Percentiles rank a stretch among this genome's conserved stretches.
Conservation (phyloP, 768 basidiomycete species). For the Russula abietina region DNA sequence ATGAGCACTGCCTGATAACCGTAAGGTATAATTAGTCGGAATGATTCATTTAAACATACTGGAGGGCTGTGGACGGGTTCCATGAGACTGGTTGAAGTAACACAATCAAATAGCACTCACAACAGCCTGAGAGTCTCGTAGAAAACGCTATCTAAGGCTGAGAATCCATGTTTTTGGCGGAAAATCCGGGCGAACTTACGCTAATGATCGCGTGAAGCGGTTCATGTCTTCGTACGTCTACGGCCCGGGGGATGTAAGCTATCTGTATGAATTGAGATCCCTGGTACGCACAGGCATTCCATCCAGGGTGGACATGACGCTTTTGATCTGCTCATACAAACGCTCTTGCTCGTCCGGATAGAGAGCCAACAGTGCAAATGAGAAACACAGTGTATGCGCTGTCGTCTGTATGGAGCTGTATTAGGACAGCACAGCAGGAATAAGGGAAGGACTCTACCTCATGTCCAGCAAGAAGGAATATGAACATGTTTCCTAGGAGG, state of each 20-base stretch:
- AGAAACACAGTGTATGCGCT: conserved; percentile 34
- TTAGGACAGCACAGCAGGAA: neutral
- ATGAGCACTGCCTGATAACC: conserved; percentile 39
- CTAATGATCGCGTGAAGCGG: neutral
- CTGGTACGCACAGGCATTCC: neutral
- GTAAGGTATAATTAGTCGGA: neutral
- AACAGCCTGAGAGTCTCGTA: conserved; percentile 47
- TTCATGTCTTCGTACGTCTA: neutral
- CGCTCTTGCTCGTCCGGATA: conserved; percentile 39
- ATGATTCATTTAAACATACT: neutral
- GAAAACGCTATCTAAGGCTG: conserved; percentile 35
- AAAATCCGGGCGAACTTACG: neutral
- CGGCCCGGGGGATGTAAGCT: neutral
- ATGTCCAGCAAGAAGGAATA: conserved; percentile 34
- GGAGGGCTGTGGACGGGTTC: conserved; percentile 1
- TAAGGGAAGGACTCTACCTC: conserved; percentile 22
- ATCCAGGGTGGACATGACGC: conserved; percentile 29
- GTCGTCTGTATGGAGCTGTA: conserved; percentile 31
- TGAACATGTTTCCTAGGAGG: conserved; percentile 28
- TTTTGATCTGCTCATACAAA: conserved; percentile 34
- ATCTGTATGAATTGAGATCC: neutral
- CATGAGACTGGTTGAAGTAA: neutral
- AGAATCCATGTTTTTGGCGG: neutral
- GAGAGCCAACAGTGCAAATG: conserved; percentile 39
- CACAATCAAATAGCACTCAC: conserved; percentile 7